A percentile compares a stretch with the other conserved stretches of the same genome.
Evolutionary conservation across 768 basidiomycete species (phyloP).

Genomic region (Boletus rubroflammeus): DNA sequence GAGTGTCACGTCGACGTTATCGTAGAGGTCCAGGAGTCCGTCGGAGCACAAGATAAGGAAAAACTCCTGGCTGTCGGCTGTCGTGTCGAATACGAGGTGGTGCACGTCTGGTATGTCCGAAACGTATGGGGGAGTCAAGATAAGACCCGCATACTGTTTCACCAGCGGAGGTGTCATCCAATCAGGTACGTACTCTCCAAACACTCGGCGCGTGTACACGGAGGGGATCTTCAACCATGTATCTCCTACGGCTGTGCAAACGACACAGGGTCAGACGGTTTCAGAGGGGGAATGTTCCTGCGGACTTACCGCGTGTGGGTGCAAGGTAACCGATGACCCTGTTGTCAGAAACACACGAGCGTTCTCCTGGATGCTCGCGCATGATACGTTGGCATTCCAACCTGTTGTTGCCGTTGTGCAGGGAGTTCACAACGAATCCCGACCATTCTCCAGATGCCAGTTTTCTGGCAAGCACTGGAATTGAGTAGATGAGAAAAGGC

Average conservation of each 20-base stretch:
- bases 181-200: conserved; percentile 23
- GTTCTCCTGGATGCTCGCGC: conserved; percentile 32
- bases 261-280: conserved; percentile 14
- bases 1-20: conserved; percentile 19
- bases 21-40: conserved; percentile 43
- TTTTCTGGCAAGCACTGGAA: conserved; percentile 23
- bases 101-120: conserved; percentile 40
- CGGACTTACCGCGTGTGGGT: conserved; percentile 35
- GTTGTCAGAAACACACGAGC: conserved; percentile 26
- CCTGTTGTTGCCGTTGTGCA: conserved; percentile 32
- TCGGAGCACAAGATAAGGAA: conserved; percentile 45
- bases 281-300: neutral
- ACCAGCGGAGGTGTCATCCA: conserved; percentile 20
- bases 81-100: conserved; percentile 30
- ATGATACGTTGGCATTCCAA: conserved; percentile 25
- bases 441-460: conserved; percentile 20
- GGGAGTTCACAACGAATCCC: conserved; percentile 20
- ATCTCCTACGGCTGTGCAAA: conserved; percentile 33
- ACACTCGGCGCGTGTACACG: conserved; percentile 31
- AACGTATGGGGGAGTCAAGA: conserved; percentile 46
- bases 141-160: conserved; percentile 31
- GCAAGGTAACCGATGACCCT: conserved; percentile 38
- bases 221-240: conserved; percentile 35
- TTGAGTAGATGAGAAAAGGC: neutral
- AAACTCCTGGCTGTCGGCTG: conserved; percentile 18